These are phyloP conservation scores for Alternaria viburni DNA, from an alignment of 2,329 filamentous ascomycete genomes.

Conservation along the genomic window DNA sequence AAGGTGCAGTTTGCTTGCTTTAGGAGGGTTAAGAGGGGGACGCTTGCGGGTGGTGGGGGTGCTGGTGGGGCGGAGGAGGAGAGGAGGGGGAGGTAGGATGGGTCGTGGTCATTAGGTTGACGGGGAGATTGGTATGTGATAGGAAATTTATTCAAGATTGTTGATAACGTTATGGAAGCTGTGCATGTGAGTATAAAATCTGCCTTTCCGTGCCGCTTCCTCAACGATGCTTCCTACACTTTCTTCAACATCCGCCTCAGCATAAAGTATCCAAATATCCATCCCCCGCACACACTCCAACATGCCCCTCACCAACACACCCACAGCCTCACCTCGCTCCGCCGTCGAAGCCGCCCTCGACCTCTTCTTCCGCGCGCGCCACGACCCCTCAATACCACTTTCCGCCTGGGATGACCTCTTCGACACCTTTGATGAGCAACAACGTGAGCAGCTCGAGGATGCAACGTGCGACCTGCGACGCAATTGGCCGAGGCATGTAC, in stretches of 20 bases:
- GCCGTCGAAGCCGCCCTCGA: background rate
- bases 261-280: background rate
- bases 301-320: background rate
- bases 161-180: too few species aligned
- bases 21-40: slow-evolving; percentile 34
- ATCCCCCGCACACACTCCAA: background rate
- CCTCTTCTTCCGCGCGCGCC: background rate
- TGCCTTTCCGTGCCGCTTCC: background rate
- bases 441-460: background rate
- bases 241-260: background rate
- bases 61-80: background rate
- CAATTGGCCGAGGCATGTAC: background rate
- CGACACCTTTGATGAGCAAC: accelerated
- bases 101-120: too few species aligned
- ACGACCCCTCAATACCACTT: accelerated
- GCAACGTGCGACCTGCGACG: background rate
- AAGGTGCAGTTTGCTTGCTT: slow-evolving; percentile 49
- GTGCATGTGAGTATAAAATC: background rate
- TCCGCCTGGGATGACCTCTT: background rate
- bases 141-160: background rate
- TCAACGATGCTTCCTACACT: background rate
- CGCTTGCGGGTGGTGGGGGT: background rate
- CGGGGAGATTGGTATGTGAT: background rate
- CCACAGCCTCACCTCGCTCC: background rate
- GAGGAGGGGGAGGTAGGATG: slow-evolving; percentile 5